Percentiles rank a stretch among this genome's conserved stretches.
These are phyloP conservation scores for Floccularia luteovirens DNA, from an alignment of 768 basidiomycete genomes.

Conservation along the genomic window DNA sequence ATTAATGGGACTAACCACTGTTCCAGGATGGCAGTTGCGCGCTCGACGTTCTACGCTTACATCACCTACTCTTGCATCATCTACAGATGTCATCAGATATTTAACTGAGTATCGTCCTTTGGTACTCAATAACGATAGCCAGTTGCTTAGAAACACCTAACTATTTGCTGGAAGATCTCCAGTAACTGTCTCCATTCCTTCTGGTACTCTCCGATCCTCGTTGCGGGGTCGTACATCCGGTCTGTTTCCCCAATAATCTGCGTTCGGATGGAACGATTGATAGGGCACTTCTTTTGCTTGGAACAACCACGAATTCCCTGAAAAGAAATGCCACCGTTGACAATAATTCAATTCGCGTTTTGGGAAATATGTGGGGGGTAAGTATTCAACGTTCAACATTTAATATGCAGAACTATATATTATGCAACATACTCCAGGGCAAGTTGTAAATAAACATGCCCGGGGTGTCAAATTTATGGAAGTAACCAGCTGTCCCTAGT, in stretches of 20 bases:
- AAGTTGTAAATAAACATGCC: slow-evolving; percentile 30
- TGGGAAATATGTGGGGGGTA: slow-evolving; percentile 46
- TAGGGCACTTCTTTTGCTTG: slow-evolving; percentile 30
- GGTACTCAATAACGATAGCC: slow-evolving; percentile 55
- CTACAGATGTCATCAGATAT: slow-evolving; percentile 64
- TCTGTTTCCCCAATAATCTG: slow-evolving; percentile 50
- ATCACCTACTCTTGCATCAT: slow-evolving; percentile 44
- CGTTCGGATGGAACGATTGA: slow-evolving; percentile 32
- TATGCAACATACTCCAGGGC: slow-evolving; percentile 31
- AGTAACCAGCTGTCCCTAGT: too few species aligned
- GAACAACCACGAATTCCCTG: slow-evolving; percentile 44
- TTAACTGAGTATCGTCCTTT: slow-evolving; percentile 61
- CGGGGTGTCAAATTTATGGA: slow-evolving; percentile 83
- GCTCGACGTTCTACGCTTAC: slow-evolving; percentile 56
- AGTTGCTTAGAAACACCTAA: slow-evolving; percentile 76
- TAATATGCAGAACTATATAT: slow-evolving; percentile 54
- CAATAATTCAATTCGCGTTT: slow-evolving; percentile 70
- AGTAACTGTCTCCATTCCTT: slow-evolving; percentile 51
- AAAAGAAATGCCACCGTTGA: too few species aligned
- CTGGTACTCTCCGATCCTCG: slow-evolving; percentile 48
- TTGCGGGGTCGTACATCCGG: slow-evolving; percentile 39
- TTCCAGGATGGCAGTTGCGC: slow-evolving; percentile 63
- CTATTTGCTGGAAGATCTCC: slow-evolving; percentile 59
- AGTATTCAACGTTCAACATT: slow-evolving; percentile 75
- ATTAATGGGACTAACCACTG: slow-evolving; percentile 78